phyloP scores from a whole-genome alignment of 768 basidiomycete genomes.

The Tephrocybe sp. region DNA sequence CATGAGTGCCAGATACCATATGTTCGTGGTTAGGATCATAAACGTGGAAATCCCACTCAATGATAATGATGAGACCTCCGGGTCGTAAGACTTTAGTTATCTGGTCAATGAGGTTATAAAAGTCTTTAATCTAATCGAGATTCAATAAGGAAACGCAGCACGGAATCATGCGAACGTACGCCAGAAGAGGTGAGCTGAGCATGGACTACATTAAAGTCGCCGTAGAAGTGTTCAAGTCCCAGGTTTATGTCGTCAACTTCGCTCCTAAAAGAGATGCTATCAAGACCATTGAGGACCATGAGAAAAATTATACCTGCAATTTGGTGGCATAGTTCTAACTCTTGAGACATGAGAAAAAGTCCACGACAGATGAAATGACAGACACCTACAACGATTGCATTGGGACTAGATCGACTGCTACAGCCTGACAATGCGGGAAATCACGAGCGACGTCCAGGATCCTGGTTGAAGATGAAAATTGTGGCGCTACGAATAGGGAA shows the following conservation, averaged over 20 bases:
- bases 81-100: slow-evolving; percentile 68
- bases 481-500: slow-evolving; percentile 1
- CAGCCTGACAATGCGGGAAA: slow-evolving; percentile 65
- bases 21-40: slow-evolving; percentile 52
- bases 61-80: slow-evolving; percentile 63
- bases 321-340: slow-evolving; percentile 62
- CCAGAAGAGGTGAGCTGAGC: slow-evolving; percentile 72
- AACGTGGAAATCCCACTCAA: slow-evolving; percentile 70
- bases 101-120: slow-evolving; percentile 60
- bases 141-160: slow-evolving; percentile 15
- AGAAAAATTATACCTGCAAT: slow-evolving; percentile 52
- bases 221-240: slow-evolving; percentile 80
- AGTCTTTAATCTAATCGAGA: slow-evolving; percentile 59
- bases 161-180: slow-evolving; percentile 41
- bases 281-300: slow-evolving; percentile 1
- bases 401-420: slow-evolving; percentile 80
- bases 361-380: slow-evolving; percentile 9
- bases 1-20: slow-evolving; percentile 40
- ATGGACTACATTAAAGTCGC: slow-evolving; percentile 76
- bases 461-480: slow-evolving; percentile 39
- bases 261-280: slow-evolving; percentile 45
- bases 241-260: slow-evolving; percentile 87
- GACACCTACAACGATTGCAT: slow-evolving; percentile 67
- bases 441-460: slow-evolving; percentile 74
- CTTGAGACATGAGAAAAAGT: slow-evolving; percentile 14